Base-by-base conservation (phyloP, 2,329 filamentous ascomycete genomes). In the Pyrenochaeta sp. region DNA sequence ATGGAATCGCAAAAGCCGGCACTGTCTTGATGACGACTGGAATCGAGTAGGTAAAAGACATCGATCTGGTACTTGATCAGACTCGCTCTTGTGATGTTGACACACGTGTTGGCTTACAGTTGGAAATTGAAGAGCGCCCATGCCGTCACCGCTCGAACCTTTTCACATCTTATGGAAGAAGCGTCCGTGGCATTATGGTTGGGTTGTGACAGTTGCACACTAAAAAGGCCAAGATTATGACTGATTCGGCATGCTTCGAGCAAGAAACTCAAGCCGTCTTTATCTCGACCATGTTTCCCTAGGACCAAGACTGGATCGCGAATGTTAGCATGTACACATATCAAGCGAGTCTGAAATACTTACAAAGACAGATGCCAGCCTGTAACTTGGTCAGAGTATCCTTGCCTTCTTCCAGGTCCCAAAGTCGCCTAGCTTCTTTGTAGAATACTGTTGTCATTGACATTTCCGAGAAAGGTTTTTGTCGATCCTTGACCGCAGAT, bases 111-210 rank as follows among this genome's bases (percentile, higher is more conserved):
- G 13, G 45, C 61, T 38, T 44, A 66, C 65, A 67, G 41, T 48
- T 68, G 65, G 26, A 68, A 68, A 20, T 66, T 68, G 43, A 67
- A 60, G 8, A 65, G 27, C 4, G 53, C 49, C 65, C 65, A 68
- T 0, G 62, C 63, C n/a, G 63, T 64, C 0, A 62, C 58, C 1
- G 60, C 54, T 26, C 59, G 51, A 11, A 48, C 53, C 35, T 38
- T 56, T 14, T 52, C 51, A 61, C 59, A 65, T 39, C 44, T 58
- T 3, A 52, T 48, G 24, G 49, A 35, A 2, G 51, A 35, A 3
- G 61, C 47, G n/a, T 47, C 43, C 4, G 20, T 35, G 4, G 55
- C 49, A 28, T 45, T 55, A 15, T 41, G 31, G 20, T 13, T 37
- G 11, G 35, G 19, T 18, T 48, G 19, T 19, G 49, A 28, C 2